Evolutionary conservation across 805 yeast genomes (phyloP), one percentile per base, ranked within the genome.

Genomic region (Saccharomycopsis sp.): DNA sequence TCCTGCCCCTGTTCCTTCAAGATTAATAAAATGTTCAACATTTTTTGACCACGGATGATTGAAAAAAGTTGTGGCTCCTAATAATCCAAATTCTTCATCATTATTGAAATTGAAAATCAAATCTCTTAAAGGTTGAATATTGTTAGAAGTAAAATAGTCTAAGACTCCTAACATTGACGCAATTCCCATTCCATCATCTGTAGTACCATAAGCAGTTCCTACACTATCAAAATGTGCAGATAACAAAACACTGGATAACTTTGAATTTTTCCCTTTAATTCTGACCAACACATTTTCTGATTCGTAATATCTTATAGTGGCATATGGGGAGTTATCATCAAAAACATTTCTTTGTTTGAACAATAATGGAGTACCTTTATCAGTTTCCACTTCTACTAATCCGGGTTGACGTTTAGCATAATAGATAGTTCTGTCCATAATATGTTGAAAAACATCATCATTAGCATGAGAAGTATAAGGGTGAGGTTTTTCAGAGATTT

Each of bases 1-100:
- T 20, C 95, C 95, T 1, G 92, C 81, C 2, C 96, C 96, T 0
- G 95, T 84, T 14, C 96, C 96, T 63, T 87, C 96, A 47, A 87
- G 62, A 55, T 88, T 88, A 49, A 87, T 65, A 42, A 88, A 80
- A 52, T 70, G 79, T 31, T 63, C 63, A 2, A 81, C 76, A 13
- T 71, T 57, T 30, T 67, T 58, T 18, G 73, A 66, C 89, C 94
- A 82, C 14, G 80, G 77, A 55, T 86, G 94, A 25, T 69, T 56
- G 40, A 82, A 59, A 51, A 85, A 86, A 0, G 80, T 70, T 34
- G 69, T 67, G 0, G 96, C 94, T 3, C 96, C 96, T 41, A 77
- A 61, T 23, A 88, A 64, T 0, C 94, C 95, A 58, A 84, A 80
- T 53, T 87, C 96, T 56, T 87, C 96, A 55, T 86, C 73, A 56